phyloP scores from a whole-genome alignment of 352 stramenopile genomes.

The Phytophthora litchii region DNA sequence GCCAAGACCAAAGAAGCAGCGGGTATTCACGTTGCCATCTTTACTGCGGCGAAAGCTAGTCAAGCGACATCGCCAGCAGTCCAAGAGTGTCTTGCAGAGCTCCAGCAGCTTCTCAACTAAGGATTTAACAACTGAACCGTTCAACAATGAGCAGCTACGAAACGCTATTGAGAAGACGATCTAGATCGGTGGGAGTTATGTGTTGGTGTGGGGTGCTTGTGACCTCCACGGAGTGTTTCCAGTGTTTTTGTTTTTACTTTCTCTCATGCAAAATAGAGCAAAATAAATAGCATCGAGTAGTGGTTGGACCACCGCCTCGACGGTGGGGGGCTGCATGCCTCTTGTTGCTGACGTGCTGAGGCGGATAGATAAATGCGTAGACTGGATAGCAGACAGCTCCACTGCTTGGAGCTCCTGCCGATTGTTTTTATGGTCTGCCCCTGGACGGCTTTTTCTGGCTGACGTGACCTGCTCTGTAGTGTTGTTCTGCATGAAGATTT shows the following conservation, averaged over 20 bases:
- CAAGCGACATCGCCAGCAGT: conserved; percentile 48
- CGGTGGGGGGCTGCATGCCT: conserved; percentile 27
- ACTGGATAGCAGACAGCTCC: conserved; percentile 21
- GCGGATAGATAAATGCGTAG: conserved; percentile 18
- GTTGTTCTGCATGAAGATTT: conserved; percentile 13
- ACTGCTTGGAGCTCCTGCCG: conserved; percentile 24
- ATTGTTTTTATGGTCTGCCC: conserved; percentile 37
- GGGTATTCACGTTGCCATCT: conserved; percentile 56
- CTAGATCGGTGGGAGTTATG: conserved; percentile 3
- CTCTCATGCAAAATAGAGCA: conserved; percentile 37
- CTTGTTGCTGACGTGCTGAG: conserved; percentile 20
- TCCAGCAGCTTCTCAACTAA: conserved; percentile 43
- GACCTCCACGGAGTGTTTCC: conserved; percentile 20
- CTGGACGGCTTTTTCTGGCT: conserved; percentile 21
- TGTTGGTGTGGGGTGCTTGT: conserved; percentile 19
- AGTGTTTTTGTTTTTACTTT: conserved; percentile 37
- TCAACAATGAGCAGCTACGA: not conserved
- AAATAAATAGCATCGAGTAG: conserved; percentile 39
- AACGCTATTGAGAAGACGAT: conserved; percentile 14
- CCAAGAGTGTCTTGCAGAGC: conserved; percentile 63
- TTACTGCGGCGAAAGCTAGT: conserved; percentile 52
- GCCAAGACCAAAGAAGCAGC: conserved; percentile 54
- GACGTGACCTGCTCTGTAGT: conserved; percentile 10
- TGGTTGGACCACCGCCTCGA: conserved; percentile 6
- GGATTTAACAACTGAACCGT: conserved; percentile 1